A percentile compares a stretch with the other conserved stretches of the same genome.
phyloP scores from a whole-genome alignment of 495 filamentous ascomycete genomes.

The Neurospora africana region DNA sequence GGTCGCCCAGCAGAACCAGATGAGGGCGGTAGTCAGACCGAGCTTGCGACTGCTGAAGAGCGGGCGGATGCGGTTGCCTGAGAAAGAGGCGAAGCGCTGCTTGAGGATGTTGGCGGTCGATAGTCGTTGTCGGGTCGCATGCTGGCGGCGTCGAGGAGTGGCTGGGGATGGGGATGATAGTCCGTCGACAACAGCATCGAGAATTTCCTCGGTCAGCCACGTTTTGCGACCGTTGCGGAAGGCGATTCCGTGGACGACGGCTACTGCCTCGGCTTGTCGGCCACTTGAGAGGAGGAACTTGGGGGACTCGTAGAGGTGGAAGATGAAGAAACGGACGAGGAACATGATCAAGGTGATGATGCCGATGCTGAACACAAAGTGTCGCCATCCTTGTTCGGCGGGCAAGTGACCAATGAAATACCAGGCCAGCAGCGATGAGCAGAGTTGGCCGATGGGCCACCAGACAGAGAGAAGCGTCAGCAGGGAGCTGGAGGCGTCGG shows the following conservation, averaged over 20 bases:
- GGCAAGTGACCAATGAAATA: constrained; percentile 61
- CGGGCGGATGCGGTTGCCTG: constrained; percentile 32
- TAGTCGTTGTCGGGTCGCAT: constrained; percentile 2
- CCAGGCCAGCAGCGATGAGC: constrained; percentile 70
- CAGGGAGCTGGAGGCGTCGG: constrained; percentile 63
- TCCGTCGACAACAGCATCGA: constrained; percentile 41
- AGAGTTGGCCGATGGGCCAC: constrained; percentile 68
- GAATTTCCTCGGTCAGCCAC: constrained; percentile 47
- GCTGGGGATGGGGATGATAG: constrained; percentile 11
- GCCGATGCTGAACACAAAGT: constrained; percentile 61
- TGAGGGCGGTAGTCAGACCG: constrained; percentile 38
- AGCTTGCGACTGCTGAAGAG: constrained; percentile 39
- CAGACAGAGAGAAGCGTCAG: constrained; percentile 67
- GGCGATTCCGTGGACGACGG: constrained; percentile 66
- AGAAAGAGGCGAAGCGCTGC: constrained; percentile 31
- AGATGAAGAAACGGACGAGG: constrained; percentile 64
- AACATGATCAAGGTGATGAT: constrained; percentile 64
- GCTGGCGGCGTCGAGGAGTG: constrained; percentile 4
- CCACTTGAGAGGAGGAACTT: constrained; percentile 71
- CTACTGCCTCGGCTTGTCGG: constrained; percentile 63
- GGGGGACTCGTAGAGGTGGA: constrained; percentile 74
- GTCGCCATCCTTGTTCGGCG: constrained; percentile 67
- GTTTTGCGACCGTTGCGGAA: constrained; percentile 55
- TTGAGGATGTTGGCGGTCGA: constrained; percentile 29
- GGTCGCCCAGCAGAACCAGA: constrained; percentile 48